Percentiles rank a stretch among this genome's conserved stretches.
Evolutionary conservation across 176 grass and related monocot species (phyloP).

Genomic region (Avena atlantica): DNA sequence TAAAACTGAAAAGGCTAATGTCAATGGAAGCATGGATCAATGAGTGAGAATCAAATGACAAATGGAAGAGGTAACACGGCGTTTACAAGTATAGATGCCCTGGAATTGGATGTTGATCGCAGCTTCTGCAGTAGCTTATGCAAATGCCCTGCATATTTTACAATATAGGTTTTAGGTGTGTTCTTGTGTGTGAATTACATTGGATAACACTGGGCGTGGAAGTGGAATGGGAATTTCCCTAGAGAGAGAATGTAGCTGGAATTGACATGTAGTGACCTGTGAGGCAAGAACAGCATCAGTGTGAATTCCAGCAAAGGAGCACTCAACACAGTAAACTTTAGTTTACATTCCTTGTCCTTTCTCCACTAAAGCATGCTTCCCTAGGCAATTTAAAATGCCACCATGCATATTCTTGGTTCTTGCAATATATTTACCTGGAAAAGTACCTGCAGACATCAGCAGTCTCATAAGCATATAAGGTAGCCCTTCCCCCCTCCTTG

Average conservation of each 20-base stretch:
- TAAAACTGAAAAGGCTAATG: constrained; percentile 13
- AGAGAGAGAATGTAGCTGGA: constrained; percentile 50
- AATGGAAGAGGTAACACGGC: not conserved
- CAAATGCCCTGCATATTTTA: not conserved
- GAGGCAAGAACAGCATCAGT: constrained; percentile 25
- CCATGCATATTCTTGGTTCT: constrained; percentile 42
- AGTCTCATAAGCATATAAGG: constrained; percentile 40
- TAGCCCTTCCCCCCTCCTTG: constrained; percentile 31
- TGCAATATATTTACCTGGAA: constrained; percentile 40
- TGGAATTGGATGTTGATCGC: constrained; percentile 23
- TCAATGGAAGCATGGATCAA: not conserved
- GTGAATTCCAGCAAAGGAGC: constrained; percentile 58
- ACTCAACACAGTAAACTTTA: constrained; percentile 48
- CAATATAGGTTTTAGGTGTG: not conserved
- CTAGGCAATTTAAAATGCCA: constrained; percentile 40
- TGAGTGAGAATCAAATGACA: not conserved
- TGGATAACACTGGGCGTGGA: constrained; percentile 18
- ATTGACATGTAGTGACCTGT: constrained; percentile 33
- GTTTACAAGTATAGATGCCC: constrained; percentile 19
- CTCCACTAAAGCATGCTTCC: constrained; percentile 51
- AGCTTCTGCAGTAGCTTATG: constrained; percentile 1
- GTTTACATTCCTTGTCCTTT: constrained; percentile 43
- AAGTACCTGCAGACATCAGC: constrained; percentile 41
- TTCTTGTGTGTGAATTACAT: constrained; percentile 40
- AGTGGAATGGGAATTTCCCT: constrained; percentile 49